Conservation (phyloP, 805 yeast species). For the Teunomyces pallodes region DNA sequence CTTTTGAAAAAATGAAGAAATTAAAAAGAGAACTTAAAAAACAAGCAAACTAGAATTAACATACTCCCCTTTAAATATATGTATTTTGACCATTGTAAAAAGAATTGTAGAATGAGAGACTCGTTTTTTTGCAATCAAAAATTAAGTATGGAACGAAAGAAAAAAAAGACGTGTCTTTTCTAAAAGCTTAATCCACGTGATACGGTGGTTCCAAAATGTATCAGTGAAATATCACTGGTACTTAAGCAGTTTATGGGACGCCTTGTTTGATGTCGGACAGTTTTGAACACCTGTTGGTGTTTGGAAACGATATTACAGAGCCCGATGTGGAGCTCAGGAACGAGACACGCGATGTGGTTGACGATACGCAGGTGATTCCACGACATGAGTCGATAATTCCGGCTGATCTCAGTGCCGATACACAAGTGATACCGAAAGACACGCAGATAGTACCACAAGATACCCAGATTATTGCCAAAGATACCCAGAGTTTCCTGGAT, state of each 20-base stretch:
- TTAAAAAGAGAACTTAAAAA: background rate
- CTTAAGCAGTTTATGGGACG: no score
- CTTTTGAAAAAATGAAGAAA: background rate
- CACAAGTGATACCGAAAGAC: conserved; percentile 2
- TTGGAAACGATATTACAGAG: conserved; percentile 3
- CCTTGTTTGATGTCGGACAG: background rate
- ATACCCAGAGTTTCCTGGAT: background rate
- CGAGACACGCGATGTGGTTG: background rate
- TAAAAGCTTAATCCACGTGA: no score
- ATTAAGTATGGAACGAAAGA: no score
- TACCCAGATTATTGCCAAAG: background rate
- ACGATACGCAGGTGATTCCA: background rate
- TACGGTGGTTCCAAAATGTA: no score
- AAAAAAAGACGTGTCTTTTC: no score
- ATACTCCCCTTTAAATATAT: no score
- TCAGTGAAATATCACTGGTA: no score
- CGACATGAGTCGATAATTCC: background rate
- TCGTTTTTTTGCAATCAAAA: no score
- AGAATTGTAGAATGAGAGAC: no score
- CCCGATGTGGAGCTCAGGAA: background rate
- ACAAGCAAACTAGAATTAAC: no score
- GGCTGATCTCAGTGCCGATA: background rate
- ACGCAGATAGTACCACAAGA: conserved; percentile 6
- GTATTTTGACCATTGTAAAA: no score
- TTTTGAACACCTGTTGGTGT: conserved; percentile 5